phyloP scores from a whole-genome alignment of 1,284 basidiomycete species.

The Wolfiporia cocos region DNA sequence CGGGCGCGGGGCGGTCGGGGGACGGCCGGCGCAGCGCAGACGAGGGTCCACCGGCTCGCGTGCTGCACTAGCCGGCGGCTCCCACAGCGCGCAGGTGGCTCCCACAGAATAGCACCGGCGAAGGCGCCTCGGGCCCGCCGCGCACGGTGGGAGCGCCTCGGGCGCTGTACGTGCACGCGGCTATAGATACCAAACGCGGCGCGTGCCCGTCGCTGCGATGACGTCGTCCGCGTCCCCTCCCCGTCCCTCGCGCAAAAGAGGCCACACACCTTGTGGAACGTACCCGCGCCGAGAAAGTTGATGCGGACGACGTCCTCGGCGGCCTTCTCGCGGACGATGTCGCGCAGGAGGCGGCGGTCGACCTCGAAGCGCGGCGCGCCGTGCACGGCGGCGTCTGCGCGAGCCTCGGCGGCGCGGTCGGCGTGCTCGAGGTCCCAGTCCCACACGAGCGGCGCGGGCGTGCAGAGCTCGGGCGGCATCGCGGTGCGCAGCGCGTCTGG shows the following conservation, averaged over 20 bases:
- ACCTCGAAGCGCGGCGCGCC: constrained; percentile 61
- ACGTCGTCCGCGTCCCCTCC: too few species aligned
- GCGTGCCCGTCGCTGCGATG: too few species aligned
- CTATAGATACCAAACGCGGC: background rate
- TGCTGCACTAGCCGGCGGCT: too few species aligned
- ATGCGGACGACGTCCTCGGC: constrained; percentile 60
- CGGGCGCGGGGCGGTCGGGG: too few species aligned
- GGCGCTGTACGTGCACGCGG: background rate
- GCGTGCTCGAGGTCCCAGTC: constrained; percentile 61
- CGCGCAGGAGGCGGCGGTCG: constrained; percentile 63
- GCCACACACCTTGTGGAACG: constrained; percentile 65
- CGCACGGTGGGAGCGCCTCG: background rate
- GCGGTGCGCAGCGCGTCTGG: constrained; percentile 3
- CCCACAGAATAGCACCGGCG: background rate
- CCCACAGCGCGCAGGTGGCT: too few species aligned
- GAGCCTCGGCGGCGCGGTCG: constrained; percentile 55
- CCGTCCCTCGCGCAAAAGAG: background rate
- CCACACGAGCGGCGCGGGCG: constrained; percentile 41
- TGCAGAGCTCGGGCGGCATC: constrained; percentile 8
- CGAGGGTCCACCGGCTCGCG: too few species aligned
- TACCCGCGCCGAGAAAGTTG: constrained; percentile 71
- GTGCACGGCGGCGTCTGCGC: constrained; percentile 52
- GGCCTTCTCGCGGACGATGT: constrained; percentile 68
- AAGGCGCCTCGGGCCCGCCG: background rate
- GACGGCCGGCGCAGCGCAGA: too few species aligned